These are phyloP conservation scores for Zygosaccharomyces pseudobailii DNA, from an alignment of 1,139 yeast species.

Conservation along the genomic window DNA sequence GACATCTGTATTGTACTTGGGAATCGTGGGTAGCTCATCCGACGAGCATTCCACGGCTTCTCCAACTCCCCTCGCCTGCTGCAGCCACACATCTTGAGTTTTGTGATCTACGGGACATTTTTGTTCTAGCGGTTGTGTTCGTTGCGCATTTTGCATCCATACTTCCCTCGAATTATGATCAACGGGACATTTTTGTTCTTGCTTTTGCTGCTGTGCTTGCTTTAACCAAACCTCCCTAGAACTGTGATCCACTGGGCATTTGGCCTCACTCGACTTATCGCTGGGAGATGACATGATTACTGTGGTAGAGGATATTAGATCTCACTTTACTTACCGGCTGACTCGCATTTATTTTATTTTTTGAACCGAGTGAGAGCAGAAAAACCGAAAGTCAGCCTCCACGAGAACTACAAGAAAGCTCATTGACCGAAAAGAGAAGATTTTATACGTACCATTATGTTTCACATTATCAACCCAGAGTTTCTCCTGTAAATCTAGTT, in stretches of 20 bases:
- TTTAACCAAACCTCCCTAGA: constrained; percentile 55
- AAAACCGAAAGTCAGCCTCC: not conserved
- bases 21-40: constrained; percentile 33
- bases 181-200: constrained; percentile 57
- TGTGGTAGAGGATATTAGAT: not conserved
- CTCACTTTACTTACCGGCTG: no score
- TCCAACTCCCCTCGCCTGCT: constrained; percentile 31
- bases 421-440: no score
- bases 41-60: constrained; percentile 47
- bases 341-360: no score
- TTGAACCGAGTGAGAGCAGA: not conserved
- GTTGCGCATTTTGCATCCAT: constrained; percentile 45
- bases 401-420: not conserved
- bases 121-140: constrained; percentile 1
- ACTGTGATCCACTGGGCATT: constrained; percentile 67
- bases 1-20: constrained; percentile 35
- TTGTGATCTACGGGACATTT: constrained; percentile 43
- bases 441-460: no score
- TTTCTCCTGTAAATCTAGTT: no score
- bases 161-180: constrained; percentile 47
- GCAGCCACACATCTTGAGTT: constrained; percentile 47
- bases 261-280: constrained; percentile 30
- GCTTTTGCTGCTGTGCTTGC: constrained; percentile 18
- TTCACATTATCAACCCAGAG: no score
- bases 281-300: not conserved